These are phyloP conservation scores for Paraleonurus japonicus DNA, from an alignment of 257 asterid species.

Conservation along the genomic window DNA sequence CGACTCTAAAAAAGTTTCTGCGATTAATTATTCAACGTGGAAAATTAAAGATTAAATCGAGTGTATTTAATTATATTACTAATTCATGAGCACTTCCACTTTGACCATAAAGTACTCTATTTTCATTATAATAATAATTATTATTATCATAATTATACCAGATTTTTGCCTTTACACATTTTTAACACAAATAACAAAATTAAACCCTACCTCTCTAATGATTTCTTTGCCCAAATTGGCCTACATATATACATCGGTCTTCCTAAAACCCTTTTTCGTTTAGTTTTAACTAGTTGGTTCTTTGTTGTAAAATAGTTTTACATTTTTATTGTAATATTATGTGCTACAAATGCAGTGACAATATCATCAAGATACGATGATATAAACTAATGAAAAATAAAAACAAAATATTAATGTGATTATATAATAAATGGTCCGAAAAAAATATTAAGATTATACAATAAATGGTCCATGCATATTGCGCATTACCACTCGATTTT, in stretches of 20 bases:
- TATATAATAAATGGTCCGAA: neutral
- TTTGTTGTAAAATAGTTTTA: neutral
- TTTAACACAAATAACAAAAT: neutral
- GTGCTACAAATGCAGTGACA: neutral
- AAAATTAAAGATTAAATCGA: neutral
- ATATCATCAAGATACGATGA: neutral
- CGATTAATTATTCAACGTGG: neutral
- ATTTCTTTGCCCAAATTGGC: neutral
- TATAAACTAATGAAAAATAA: neutral
- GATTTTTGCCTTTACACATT: neutral
- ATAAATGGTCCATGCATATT: neutral
- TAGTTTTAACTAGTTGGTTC: neutral
- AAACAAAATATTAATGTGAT: neutral
- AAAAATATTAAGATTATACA: neutral
- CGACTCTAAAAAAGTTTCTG: neutral
- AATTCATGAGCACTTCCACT: neutral
- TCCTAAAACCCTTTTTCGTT: neutral
- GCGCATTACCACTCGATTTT: neutral
- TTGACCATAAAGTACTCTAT: neutral
- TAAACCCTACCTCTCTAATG: neutral
- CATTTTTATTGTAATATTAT: neutral
- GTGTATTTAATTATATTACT: neutral
- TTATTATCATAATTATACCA: neutral
- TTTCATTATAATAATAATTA: neutral
- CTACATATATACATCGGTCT: neutral